These are phyloP conservation scores for Coniferiporia sulphurascens DNA, from an alignment of 1,284 basidiomycete genomes.

Conservation along the genomic window DNA sequence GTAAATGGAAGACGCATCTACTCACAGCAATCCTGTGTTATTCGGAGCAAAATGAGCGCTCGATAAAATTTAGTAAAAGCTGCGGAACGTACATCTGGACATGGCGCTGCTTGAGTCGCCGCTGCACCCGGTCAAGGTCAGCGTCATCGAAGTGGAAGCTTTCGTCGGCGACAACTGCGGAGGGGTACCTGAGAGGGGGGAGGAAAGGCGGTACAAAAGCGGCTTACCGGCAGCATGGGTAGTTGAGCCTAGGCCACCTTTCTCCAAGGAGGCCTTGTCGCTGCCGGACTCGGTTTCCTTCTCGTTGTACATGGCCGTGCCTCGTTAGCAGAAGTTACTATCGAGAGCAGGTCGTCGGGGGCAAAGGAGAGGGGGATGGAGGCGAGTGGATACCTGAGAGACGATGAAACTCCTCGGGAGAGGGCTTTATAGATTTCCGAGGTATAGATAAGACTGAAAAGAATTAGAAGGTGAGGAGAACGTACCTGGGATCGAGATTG, in stretches of 20 bases:
- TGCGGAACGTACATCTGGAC: slow-evolving; percentile 54
- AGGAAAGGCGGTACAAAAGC: neutral
- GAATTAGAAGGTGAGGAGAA: neutral
- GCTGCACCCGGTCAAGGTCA: slow-evolving; percentile 58
- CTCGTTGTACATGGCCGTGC: slow-evolving; percentile 21
- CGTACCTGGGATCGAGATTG: neutral
- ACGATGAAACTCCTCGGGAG: neutral
- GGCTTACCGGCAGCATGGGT: slow-evolving; percentile 23
- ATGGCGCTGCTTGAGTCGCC: slow-evolving; percentile 64
- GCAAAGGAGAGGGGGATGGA: neutral
- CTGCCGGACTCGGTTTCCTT: slow-evolving; percentile 21
- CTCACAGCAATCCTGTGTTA: slow-evolving; percentile 52
- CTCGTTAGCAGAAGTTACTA: neutral
- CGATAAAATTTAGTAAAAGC: slow-evolving; percentile 4
- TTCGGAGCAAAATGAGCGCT: slow-evolving; percentile 7
- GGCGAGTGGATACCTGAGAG: neutral
- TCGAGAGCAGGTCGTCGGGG: neutral
- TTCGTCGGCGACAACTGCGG: slow-evolving; percentile 16
- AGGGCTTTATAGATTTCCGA: neutral
- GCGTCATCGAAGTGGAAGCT: slow-evolving; percentile 41
- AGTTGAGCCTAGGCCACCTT: slow-evolving; percentile 29
- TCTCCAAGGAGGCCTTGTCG: slow-evolving; percentile 27
- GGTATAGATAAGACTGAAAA: neutral
- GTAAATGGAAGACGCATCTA: slow-evolving; percentile 4
- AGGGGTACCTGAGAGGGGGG: neutral